Evolutionary conservation across 2,329 filamentous ascomycete genomes (phyloP), one percentile per base, ranked within the genome.

Genomic region (Xylaria polymorpha): DNA sequence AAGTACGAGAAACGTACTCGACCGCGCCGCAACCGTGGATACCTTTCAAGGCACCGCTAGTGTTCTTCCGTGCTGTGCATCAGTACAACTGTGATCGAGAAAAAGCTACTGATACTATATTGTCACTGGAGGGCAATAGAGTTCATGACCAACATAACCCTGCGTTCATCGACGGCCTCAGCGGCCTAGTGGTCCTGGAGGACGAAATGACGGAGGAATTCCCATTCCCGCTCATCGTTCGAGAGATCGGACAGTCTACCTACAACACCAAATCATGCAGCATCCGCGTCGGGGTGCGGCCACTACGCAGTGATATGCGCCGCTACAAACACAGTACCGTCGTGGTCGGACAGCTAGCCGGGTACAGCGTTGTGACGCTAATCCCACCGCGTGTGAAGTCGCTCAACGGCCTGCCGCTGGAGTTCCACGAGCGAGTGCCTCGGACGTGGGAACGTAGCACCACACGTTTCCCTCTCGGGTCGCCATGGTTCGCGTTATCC

Each of bases 271-370:
- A 37, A 7, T 50, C 69, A 50, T 72, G 71, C 56, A 70, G 51
- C 43, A 66, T 72, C 37, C 71, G 71, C 20, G 48, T 69, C 20
- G 71, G 71, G 10, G 55, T 72, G 39, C 53, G 67, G 14, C 71
- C 71, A 4, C 22, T 64, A 12, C 69, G 71, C 2, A 62, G 46
- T 20, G 55, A 58, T 25, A 48, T 72, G 53, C 66, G 68, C 25
- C 55, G 62, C 29, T 48, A 64, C 55, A 64, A 60, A 4, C 8
- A 53, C 3, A 50, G 43, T 18, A 68, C 69, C 35, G 43, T 50
- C n/a, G 69, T 71, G 10, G 14, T 72, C 14, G 71, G 71, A 20
- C 71, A 72, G 39, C 44, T 72, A 14, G 64, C 69, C 9, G 71
- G 71, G 8, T 66, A 66, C 59, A 70, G 69, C 37, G 18, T 64